Conservation (phyloP, 495 filamentous ascomycete genomes). For the Penicillium daleae region DNA sequence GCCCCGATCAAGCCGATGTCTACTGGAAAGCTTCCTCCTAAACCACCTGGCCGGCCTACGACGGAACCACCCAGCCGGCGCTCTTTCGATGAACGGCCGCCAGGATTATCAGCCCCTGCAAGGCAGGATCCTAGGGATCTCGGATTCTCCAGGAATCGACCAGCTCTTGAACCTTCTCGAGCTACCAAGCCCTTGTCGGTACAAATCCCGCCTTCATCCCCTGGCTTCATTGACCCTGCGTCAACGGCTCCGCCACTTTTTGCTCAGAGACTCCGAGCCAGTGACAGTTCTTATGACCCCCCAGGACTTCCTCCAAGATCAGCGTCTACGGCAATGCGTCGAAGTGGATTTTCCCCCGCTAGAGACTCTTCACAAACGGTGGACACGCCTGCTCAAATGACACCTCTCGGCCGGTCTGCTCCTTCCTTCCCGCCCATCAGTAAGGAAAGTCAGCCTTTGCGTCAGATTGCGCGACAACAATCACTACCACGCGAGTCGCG, state of each 20-base stretch:
- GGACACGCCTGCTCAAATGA: conserved; percentile 21
- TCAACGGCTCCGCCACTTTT: conserved; percentile 35
- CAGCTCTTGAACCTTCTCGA: conserved; percentile 33
- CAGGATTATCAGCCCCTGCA: conserved; percentile 11
- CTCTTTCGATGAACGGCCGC: conserved; percentile 36
- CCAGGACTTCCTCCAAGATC: conserved; percentile 65
- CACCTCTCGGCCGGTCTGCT: conserved; percentile 24
- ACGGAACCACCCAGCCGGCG: conserved; percentile 30
- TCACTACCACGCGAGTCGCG: conserved; percentile 38
- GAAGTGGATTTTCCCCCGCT: conserved; percentile 37
- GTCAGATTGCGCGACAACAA: conserved; percentile 32
- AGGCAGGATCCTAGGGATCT: conserved; percentile 34
- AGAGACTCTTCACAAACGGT: conserved; percentile 29
- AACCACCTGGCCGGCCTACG: conserved; percentile 27
- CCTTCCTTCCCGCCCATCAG: conserved; percentile 15
- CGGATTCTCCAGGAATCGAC: conserved; percentile 33
- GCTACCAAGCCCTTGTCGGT: conserved; percentile 40
- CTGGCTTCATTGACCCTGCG: conserved; percentile 24
- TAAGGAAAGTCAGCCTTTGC: conserved; percentile 22
- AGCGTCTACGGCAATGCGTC: conserved; percentile 23
- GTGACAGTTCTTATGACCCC: conserved; percentile 52
- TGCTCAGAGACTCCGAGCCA: conserved; percentile 26
- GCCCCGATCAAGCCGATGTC: conserved; percentile 32
- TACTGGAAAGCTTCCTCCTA: conserved; percentile 15
- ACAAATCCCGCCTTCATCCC: conserved; percentile 37